Evolutionary conservation across 495 filamentous ascomycete species (phyloP), one percentile per base, ranked within the genome.

Genomic region (Haplographium delicatum): DNA sequence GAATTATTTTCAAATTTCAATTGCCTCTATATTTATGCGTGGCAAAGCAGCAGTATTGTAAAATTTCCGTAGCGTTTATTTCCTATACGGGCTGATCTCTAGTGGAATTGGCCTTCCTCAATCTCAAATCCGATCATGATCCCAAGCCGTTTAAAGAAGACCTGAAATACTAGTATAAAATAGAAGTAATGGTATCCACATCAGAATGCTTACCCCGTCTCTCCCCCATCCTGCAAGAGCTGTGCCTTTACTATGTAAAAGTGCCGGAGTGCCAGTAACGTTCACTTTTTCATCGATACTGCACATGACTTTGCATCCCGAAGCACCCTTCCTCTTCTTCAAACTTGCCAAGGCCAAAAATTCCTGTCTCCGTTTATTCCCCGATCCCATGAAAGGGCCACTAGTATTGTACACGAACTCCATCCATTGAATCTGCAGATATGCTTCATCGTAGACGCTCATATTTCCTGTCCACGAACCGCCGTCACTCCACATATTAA

Each of bases 401-500:
- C 61, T 66, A 10, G 67, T 72, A 55, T 91, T 91, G 55, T 81
- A 91, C 3, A 80, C 74, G 51, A 89, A 57, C 58, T 90, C 84
- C 19, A 89, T 77, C 76, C 83, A 89, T 59, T 88, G 81, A 23
- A 91, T 72, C 56, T 84, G 83, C 56, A 89, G 63, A 45, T 76
- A 75, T 3, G 86, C 84, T 22, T 73, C 72, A 2, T 75, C 69
- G 0, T 71, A 71, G 1, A 76, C 57, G 7, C 54, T 70, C 84
- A 91, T 84, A 53, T 87, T 82, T 1, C 86, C 86, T 1, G 81
- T 77, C 86, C 86, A 91, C 3, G 65, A 56, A 0, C 85, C 82
- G 0, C 86, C 86, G 58, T 89, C 80, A 60, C 82, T 84, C 86
- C 86, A 91, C 27, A 86, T 74, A 51, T 90, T 89, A 31, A 89